phyloP scores from a whole-genome alignment of 1,139 yeast species.

The Trichomonascaceae sp. region DNA sequence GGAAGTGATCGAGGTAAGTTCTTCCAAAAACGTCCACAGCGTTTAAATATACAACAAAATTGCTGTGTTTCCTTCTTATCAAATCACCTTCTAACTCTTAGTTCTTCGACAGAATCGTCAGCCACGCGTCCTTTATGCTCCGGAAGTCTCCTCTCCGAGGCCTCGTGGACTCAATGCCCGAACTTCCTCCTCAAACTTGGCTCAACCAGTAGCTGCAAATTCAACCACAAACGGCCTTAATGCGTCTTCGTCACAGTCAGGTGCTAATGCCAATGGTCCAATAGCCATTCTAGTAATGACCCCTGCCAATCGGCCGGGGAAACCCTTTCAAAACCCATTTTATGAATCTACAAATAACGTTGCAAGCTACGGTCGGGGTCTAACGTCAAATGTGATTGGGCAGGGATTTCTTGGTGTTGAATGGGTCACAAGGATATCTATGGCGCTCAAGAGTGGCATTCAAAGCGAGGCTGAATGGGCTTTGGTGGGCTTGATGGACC shows the following conservation, averaged over 20 bases:
- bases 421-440: constrained; percentile 47
- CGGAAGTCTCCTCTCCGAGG: constrained; percentile 9
- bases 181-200: not conserved
- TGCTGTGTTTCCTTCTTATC: not conserved
- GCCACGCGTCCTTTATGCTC: constrained; percentile 11
- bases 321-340: constrained; percentile 26
- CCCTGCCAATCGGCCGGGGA: constrained; percentile 30
- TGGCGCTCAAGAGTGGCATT: constrained; percentile 59
- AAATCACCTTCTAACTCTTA: not conserved
- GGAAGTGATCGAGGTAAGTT: not conserved
- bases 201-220: not conserved
- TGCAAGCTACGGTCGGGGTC: constrained; percentile 2
- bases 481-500: constrained; percentile 50
- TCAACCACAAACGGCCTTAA: constrained; percentile 8
- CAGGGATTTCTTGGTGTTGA: constrained; percentile 29
- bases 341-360: constrained; percentile 15
- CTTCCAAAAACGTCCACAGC: not conserved
- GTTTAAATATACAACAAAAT: not conserved
- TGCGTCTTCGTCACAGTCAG: constrained; percentile 6
- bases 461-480: constrained; percentile 63
- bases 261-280: constrained; percentile 15
- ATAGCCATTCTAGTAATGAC: constrained; percentile 32
- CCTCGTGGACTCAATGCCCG: constrained; percentile 1
- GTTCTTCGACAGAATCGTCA: constrained; percentile 12
- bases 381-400: constrained; percentile 20